phyloP scores from a whole-genome alignment of 148 eudicot genomes.

The Camellia sinensis region DNA sequence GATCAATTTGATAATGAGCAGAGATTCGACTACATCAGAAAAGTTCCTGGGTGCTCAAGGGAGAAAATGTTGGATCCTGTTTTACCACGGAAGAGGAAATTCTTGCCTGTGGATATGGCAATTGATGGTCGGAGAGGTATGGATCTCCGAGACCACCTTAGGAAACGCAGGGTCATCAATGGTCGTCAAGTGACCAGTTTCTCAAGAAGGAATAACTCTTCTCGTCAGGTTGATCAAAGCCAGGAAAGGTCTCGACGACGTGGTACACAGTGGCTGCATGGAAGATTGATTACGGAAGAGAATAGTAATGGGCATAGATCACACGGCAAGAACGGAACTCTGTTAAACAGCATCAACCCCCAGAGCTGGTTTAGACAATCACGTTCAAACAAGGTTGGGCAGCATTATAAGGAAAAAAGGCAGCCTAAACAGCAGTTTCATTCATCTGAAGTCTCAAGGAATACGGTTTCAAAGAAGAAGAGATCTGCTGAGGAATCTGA shows the following conservation, averaged over 20 bases:
- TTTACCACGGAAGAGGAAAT: slow-evolving; percentile 38
- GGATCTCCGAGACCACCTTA: slow-evolving; percentile 52
- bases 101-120: slow-evolving; percentile 25
- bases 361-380: slow-evolving; percentile 24
- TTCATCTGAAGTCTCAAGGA: slow-evolving; percentile 26
- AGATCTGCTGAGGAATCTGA: slow-evolving; percentile 25
- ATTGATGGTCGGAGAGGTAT: slow-evolving; percentile 24
- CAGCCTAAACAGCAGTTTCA: slow-evolving; percentile 17
- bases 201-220: slow-evolving; percentile 25
- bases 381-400: slow-evolving; percentile 25
- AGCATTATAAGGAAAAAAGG: slow-evolving; percentile 27
- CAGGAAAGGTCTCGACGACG: slow-evolving; percentile 25
- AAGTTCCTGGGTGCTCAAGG: slow-evolving; percentile 21
- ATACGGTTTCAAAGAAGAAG: slow-evolving; percentile 26
- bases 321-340: slow-evolving; percentile 15
- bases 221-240: slow-evolving; percentile 26
- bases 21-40: slow-evolving; percentile 12
- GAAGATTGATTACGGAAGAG: slow-evolving; percentile 34
- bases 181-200: slow-evolving; percentile 20
- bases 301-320: slow-evolving; percentile 28
- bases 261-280: slow-evolving; percentile 19
- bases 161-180: slow-evolving; percentile 39
- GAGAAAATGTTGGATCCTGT: slow-evolving; percentile 23
- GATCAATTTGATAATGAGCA: slow-evolving; percentile 28
- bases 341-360: slow-evolving; percentile 14